Base-by-base conservation (phyloP, 441 rosid genomes). In the Erodium chrysanthum region DNA sequence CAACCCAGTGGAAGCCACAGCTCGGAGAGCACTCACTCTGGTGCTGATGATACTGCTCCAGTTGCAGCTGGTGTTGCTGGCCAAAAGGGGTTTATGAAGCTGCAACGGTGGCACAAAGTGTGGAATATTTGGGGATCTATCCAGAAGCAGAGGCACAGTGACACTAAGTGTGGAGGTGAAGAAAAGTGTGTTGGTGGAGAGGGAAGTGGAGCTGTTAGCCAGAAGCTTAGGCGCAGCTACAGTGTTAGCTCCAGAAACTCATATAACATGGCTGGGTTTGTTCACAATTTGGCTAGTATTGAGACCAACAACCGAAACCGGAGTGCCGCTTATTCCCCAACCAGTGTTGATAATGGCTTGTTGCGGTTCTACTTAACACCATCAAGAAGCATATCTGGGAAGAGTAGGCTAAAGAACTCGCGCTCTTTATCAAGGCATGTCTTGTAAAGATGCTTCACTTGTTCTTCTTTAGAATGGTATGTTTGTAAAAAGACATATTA, bases 281-380 rank as follows among this genome's bases (percentile, higher is more conserved):
- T 31, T 31, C 35, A 31, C 35, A 31, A 31, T 31, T 31, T 31
- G 35, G 4, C 5, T 31, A 31, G 35, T 31, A 5, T 31, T 5
- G 6, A 31, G 35, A 31, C 35, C 59, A 31, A 31, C 5, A 31
- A 31, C 68, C 35, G 35, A 31, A 2, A 31, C 35, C 35, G 78
- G 66, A 72, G 71, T 64, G 67, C 68, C 44, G 66, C 73, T 4
- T 68, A 62, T 52, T 18, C 22, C 6, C 35, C 79, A 3, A 80
- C 73, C 68, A 81, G 76, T 70, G 66, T 77, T 29, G 87, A 86
- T 33, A 82, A 79, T 5, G 83, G 82, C 15, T 63, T 85, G 31
- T 78, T 81, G 44, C 73, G 86, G 65, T 86, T 83, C 69, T 81
- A 84, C 73, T 71, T 83, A 84, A 85, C 86, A 2, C 92, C 92